Base-by-base conservation (phyloP, 805 yeast genomes). In the Starmerella bombicola region DNA sequence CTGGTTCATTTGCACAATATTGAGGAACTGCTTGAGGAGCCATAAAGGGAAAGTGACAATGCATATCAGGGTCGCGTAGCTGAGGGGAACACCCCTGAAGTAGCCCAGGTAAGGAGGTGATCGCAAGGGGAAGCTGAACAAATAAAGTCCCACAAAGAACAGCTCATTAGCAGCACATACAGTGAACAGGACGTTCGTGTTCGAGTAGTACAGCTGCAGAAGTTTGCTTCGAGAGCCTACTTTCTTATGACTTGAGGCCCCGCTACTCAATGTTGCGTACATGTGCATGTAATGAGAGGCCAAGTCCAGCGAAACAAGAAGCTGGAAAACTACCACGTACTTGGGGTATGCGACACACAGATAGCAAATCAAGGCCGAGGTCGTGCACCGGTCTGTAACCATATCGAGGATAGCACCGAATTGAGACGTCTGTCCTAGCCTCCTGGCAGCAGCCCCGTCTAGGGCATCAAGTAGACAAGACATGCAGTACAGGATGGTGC, bases 321-420 rank as follows among this genome's bases (percentile, higher is more conserved):
- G 52, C 64, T 91, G 99, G 77, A 88, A 86, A 7, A 76, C 50
- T 10, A 81, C 62, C 38, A 73, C 68, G 62, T 68, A 80, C 24
- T 61, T 53, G 6, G 96, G 96, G 56, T 82, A 88, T 35, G 80
- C 66, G 28, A 81, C 76, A 50, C 91, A 74, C 43, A 91, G 67
- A 60, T 73, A 91, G 59, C 93, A 85, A 51, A 91, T 76, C 55
- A 91, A 70, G n/a, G 95, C 80, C 12, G 93, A 74, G 0, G 99
- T 91, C 12, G 98, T 86, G 59, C 96, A 91, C 57, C 99, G 71
- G 60, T 91, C 99, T 16, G 98, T 88, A 24, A 91, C 96, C 99
- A 91, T 91, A 62, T 91, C 99, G 53, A 91, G 70, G 17, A 93
- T 94, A 16, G 98, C 97, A 28, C 99, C 99, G 51, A 84, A 83